These are phyloP conservation scores for Penicillium glabrum DNA, from an alignment of 2,329 filamentous ascomycete genomes.

Conservation along the genomic window DNA sequence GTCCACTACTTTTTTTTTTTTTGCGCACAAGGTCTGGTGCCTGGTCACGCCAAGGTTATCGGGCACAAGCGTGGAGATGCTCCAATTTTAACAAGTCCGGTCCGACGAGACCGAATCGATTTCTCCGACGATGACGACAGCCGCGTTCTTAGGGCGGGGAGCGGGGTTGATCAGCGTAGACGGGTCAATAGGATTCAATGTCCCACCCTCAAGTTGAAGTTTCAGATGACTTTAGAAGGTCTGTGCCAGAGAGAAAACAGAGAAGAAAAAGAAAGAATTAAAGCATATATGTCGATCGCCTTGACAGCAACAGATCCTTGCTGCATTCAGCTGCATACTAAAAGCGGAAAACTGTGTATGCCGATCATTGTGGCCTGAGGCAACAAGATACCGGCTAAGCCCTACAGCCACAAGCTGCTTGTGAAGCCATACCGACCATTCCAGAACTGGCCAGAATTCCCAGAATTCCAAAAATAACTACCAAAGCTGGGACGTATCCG, in stretches of 20 bases:
- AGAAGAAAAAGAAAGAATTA: background rate
- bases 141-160: slow-evolving; percentile 5
- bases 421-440: too few species aligned
- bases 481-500: too few species aligned
- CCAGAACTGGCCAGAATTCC: too few species aligned
- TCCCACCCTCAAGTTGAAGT: background rate
- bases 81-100: slow-evolving; percentile 2
- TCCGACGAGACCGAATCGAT: slow-evolving; percentile 1
- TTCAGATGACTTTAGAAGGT: background rate
- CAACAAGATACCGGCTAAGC: background rate
- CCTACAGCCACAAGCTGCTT: background rate
- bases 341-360: background rate
- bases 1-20: background rate
- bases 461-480: too few species aligned
- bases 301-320: background rate
- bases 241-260: background rate
- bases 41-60: slow-evolving; percentile 5
- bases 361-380: background rate
- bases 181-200: background rate
- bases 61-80: slow-evolving; percentile 5
- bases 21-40: background rate
- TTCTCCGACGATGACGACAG: slow-evolving; percentile 15
- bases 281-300: background rate
- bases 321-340: background rate
- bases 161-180: slow-evolving; percentile 8